phyloP scores from a whole-genome alignment of 495 filamentous ascomycete species.

The Collariella sp. region DNA sequence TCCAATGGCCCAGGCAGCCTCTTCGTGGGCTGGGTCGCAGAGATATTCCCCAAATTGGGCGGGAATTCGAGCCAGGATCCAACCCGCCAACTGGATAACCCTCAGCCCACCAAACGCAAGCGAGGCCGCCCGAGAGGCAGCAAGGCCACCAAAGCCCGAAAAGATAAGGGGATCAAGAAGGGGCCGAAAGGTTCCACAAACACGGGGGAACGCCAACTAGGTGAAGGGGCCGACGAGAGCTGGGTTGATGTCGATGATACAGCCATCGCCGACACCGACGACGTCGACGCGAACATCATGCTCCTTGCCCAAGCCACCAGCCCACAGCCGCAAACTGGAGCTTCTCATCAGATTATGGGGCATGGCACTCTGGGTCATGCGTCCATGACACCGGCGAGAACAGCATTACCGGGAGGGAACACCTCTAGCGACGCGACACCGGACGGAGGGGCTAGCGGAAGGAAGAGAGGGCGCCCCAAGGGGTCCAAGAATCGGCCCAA shows the following conservation, averaged over 20 bases:
- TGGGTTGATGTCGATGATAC: slow-evolving; percentile 26
- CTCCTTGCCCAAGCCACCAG: slow-evolving; percentile 20
- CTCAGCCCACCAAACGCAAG: slow-evolving; percentile 29
- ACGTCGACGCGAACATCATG: slow-evolving; percentile 22
- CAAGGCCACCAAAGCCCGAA: slow-evolving; percentile 41
- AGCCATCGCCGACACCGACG: slow-evolving; percentile 7
- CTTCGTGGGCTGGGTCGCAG: slow-evolving; percentile 50
- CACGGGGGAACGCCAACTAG: neutral
- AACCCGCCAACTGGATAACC: slow-evolving; percentile 15
- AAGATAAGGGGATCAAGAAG: slow-evolving; percentile 44
- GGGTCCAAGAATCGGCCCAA: slow-evolving; percentile 45
- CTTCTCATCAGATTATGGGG: neutral
- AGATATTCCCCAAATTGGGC: slow-evolving; percentile 46
- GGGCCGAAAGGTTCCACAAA: slow-evolving; percentile 19
- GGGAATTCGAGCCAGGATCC: slow-evolving; percentile 20
- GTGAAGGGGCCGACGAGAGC: slow-evolving; percentile 15
- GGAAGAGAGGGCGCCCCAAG: slow-evolving; percentile 34
- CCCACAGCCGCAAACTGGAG: slow-evolving; percentile 2
- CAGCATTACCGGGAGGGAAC: slow-evolving; percentile 13
- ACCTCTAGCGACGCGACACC: neutral
- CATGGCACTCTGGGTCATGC: neutral
- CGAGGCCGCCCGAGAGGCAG: slow-evolving; percentile 46
- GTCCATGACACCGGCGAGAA: neutral
- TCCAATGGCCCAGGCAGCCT: slow-evolving; percentile 46
- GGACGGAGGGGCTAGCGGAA: slow-evolving; percentile 21